phyloP scores from a whole-genome alignment of 2,329 filamentous ascomycete genomes.

The Polychaeton citri region DNA sequence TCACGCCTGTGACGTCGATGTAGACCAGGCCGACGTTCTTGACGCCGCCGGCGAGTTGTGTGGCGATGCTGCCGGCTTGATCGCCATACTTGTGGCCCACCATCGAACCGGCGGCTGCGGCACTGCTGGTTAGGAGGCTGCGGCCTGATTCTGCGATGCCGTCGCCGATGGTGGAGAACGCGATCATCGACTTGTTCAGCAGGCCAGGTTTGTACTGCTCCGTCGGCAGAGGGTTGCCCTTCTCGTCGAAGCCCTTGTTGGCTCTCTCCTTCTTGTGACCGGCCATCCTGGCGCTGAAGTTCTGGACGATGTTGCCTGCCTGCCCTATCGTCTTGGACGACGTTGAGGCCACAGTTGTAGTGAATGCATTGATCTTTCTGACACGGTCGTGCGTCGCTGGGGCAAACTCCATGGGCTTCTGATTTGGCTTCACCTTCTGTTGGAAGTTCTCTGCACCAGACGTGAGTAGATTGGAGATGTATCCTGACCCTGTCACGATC shows the following conservation, averaged over 20 bases:
- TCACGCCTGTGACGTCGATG: slow-evolving; percentile 90
- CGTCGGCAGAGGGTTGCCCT: slow-evolving; percentile 45
- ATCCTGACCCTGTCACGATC: slow-evolving; percentile 75
- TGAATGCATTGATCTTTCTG: slow-evolving; percentile 81
- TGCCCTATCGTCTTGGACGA: slow-evolving; percentile 79
- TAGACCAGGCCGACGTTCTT: slow-evolving; percentile 97
- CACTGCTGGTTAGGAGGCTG: slow-evolving; percentile 59
- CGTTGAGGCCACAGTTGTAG: slow-evolving; percentile 61
- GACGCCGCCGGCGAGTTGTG: slow-evolving; percentile 66
- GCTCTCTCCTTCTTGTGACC: slow-evolving; percentile 43
- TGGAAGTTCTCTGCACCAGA: slow-evolving; percentile 69
- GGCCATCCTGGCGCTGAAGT: slow-evolving; percentile 64
- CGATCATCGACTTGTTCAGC: slow-evolving; percentile 91
- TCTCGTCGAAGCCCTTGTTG: slow-evolving; percentile 51
- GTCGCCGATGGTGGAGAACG: slow-evolving; percentile 87
- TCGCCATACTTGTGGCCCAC: slow-evolving; percentile 80
- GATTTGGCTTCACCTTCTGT: slow-evolving; percentile 61
- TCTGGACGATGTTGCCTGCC: slow-evolving; percentile 75
- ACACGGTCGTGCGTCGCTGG: slow-evolving; percentile 73
- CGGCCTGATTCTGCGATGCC: slow-evolving; percentile 81
- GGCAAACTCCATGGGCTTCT: slow-evolving; percentile 76
- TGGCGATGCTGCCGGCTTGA: slow-evolving; percentile 69
- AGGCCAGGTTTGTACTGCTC: slow-evolving; percentile 72
- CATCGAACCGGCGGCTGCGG: slow-evolving; percentile 68
- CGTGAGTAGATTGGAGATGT: slow-evolving; percentile 64